These are phyloP conservation scores for Nakazawaea peltata DNA, from an alignment of 805 yeast genomes.

Conservation along the genomic window DNA sequence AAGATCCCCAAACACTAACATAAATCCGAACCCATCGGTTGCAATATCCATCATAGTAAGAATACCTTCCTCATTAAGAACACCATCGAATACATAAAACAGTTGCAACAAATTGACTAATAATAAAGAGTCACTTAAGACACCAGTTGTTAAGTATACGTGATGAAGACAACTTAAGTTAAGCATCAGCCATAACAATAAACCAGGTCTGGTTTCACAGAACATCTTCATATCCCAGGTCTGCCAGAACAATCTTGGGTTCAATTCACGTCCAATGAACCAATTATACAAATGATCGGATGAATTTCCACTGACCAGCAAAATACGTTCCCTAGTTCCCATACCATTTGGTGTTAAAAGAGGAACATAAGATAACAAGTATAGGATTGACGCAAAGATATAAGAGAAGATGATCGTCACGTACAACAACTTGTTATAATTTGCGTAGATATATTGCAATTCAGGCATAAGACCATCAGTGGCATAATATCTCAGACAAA, in stretches of 20 bases:
- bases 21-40: constrained; percentile 95
- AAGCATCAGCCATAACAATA: constrained; percentile 76
- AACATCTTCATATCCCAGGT: constrained; percentile 79
- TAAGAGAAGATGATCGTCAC: constrained; percentile 60
- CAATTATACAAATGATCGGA: constrained; percentile 66
- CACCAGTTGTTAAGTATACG: constrained; percentile 57
- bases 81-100: constrained; percentile 86
- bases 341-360: constrained; percentile 39
- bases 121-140: constrained; percentile 62
- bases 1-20: constrained; percentile 92
- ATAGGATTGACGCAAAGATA: constrained; percentile 55
- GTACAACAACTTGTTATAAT: constrained; percentile 56
- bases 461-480: constrained; percentile 65
- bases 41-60: constrained; percentile 93
- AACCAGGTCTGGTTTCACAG: constrained; percentile 92
- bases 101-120: constrained; percentile 65
- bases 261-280: constrained; percentile 95
- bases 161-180: constrained; percentile 76
- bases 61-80: constrained; percentile 81
- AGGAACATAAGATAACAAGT: constrained; percentile 61
- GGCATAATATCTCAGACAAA: constrained; percentile 44
- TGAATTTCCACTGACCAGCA: constrained; percentile 84
- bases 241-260: constrained; percentile 78
- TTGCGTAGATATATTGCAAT: constrained; percentile 63
- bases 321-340: constrained; percentile 56